Conservation (phyloP, 352 stramenopile species). For the Phytophthora multivora region DNA sequence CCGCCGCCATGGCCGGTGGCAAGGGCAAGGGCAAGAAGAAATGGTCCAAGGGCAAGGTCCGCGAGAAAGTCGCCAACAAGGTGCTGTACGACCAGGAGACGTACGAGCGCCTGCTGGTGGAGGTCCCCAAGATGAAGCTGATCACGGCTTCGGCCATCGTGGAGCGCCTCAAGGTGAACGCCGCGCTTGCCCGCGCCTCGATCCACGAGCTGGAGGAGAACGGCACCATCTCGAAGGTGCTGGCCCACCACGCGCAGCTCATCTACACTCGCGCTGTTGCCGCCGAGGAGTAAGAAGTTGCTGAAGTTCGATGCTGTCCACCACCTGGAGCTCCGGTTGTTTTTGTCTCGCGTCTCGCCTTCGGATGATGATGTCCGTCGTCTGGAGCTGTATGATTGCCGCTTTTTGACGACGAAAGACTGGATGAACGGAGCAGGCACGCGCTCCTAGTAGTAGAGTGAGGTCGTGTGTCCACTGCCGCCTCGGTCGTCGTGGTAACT, state of each 20-base stretch:
- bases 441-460: constrained; percentile 42
- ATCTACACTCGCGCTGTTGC: constrained; percentile 98
- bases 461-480: constrained; percentile 26
- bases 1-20: constrained; percentile 98
- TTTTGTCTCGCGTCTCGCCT: constrained; percentile 6
- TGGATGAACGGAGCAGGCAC: constrained; percentile 19
- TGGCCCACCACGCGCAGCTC: constrained; percentile 95
- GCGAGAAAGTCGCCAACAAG: constrained; percentile 99
- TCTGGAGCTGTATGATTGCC: constrained; percentile 10
- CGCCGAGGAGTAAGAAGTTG: constrained; percentile 73
- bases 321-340: constrained; percentile 17
- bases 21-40: constrained; percentile 99
- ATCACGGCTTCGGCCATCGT: constrained; percentile 99
- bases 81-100: constrained; percentile 99
- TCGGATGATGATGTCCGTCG: constrained; percentile 10
- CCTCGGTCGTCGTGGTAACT: constrained; percentile 26
- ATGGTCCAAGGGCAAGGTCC: constrained; percentile 99
- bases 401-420: constrained; percentile 14
- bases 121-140: constrained; percentile 99
- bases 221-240: constrained; percentile 95
- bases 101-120: constrained; percentile 97
- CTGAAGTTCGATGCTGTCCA: constrained; percentile 18
- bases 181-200: constrained; percentile 95
- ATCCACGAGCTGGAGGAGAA: constrained; percentile 97
- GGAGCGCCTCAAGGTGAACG: constrained; percentile 99